phyloP scores from a whole-genome alignment of 805 yeast species.

The Yarrowia hollandica region DNA sequence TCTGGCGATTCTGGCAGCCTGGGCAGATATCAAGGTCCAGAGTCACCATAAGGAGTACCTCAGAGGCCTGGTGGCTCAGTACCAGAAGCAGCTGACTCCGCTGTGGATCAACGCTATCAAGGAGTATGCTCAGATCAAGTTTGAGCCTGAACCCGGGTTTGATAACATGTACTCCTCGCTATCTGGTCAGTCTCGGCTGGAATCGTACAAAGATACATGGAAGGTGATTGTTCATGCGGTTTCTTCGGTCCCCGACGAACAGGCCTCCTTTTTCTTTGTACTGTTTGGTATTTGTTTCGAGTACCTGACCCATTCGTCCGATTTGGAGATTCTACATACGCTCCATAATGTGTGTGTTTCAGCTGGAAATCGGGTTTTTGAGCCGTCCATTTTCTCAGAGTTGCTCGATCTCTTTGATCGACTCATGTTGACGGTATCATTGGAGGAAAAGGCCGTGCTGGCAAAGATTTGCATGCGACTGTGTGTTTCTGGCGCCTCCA shows the following conservation, averaged over 20 bases:
- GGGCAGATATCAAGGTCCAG: constrained; percentile 45
- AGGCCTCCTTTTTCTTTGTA: constrained; percentile 63
- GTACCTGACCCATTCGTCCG: constrained; percentile 46
- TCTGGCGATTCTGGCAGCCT: constrained; percentile 45
- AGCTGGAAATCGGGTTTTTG: constrained; percentile 10
- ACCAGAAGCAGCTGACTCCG: constrained; percentile 62
- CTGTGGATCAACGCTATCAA: constrained; percentile 76
- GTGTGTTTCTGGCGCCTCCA: constrained; percentile 39
- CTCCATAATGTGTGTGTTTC: constrained; percentile 27
- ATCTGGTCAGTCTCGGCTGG: constrained; percentile 47
- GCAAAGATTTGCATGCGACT: constrained; percentile 60
- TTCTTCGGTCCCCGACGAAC: constrained; percentile 57
- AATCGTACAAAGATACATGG: constrained; percentile 64
- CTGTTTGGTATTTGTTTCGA: constrained; percentile 83
- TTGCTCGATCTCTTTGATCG: constrained; percentile 74
- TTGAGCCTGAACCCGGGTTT: constrained; percentile 46
- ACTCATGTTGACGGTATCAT: constrained; percentile 55
- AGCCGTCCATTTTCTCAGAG: constrained; percentile 46
- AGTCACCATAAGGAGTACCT: constrained; percentile 42
- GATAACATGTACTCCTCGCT: constrained; percentile 41
- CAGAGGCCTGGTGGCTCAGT: constrained; percentile 46
- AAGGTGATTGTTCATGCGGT: constrained; percentile 73
- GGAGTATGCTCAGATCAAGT: constrained; percentile 69
- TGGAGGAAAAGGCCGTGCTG: constrained; percentile 50
- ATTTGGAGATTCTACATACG: constrained; percentile 30